Percentiles rank a stretch among this genome's conserved stretches.
phyloP scores from a whole-genome alignment of 2,329 filamentous ascomycete species.

The Elsinoe australis region DNA sequence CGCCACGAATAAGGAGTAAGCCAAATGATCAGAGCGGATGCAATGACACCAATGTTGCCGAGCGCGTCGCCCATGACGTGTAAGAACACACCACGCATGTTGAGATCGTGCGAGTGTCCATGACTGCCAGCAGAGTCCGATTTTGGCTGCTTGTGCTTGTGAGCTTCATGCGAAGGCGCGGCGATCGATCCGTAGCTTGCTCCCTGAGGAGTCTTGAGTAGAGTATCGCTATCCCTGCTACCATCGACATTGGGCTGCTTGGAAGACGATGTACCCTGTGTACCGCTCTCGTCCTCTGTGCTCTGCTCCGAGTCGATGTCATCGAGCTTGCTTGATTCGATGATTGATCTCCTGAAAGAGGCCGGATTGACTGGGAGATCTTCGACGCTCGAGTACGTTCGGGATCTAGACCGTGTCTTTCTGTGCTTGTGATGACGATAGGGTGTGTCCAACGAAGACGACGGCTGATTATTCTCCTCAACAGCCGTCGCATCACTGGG shows the following conservation, averaged over 20 bases:
- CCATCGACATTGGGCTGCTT: slow-evolving; percentile 39
- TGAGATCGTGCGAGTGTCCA: slow-evolving; percentile 82
- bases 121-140: slow-evolving; percentile 51
- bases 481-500: slow-evolving; percentile 28
- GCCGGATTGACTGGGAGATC: slow-evolving; percentile 78
- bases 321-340: slow-evolving; percentile 65
- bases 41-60: slow-evolving; percentile 79
- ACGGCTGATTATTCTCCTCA: slow-evolving; percentile 20
- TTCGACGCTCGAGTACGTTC: slow-evolving; percentile 52
- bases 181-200: slow-evolving; percentile 25
- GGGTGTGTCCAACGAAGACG: slow-evolving; percentile 25
- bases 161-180: slow-evolving; percentile 39
- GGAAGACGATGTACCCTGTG: slow-evolving; percentile 33
- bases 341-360: slow-evolving; percentile 86
- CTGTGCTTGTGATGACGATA: slow-evolving; percentile 48
- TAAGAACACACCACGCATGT: slow-evolving; percentile 73
- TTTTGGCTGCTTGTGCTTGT: slow-evolving; percentile 74
- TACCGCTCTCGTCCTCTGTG: slow-evolving; percentile 46
- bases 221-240: slow-evolving; percentile 30
- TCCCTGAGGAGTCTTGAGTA: slow-evolving; percentile 31
- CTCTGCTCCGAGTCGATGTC: slow-evolving; percentile 49
- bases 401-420: slow-evolving; percentile 53
- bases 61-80: slow-evolving; percentile 73
- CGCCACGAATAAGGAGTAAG: slow-evolving; percentile 72
- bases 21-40: slow-evolving; percentile 83